Conservation (phyloP, 768 basidiomycete species). For the Albatrellus ellisii region DNA sequence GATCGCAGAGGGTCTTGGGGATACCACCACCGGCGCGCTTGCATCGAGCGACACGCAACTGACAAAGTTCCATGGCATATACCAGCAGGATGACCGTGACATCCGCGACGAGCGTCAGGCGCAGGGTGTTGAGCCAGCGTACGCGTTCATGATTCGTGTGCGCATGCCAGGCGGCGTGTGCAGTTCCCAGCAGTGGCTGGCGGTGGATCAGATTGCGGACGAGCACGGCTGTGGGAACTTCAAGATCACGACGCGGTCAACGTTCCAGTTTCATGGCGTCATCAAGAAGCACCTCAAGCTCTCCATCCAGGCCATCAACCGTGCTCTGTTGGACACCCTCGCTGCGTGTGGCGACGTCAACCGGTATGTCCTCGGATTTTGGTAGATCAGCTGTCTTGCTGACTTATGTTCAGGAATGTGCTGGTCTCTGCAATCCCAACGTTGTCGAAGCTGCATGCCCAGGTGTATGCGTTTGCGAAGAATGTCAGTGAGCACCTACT, state of each 20-base stretch:
- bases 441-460: conserved; percentile 71
- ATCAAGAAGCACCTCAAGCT: conserved; percentile 95
- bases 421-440: conserved; percentile 86
- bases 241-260: conserved; percentile 95
- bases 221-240: conserved; percentile 89
- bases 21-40: conserved; percentile 80
- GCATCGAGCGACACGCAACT: conserved; percentile 85
- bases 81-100: conserved; percentile 96
- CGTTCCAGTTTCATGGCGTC: conserved; percentile 99
- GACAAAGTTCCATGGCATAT: conserved; percentile 96
- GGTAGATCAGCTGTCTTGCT: not conserved
- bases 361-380: conserved; percentile 33
- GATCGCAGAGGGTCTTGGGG: conserved; percentile 82
- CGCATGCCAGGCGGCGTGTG: conserved; percentile 96
- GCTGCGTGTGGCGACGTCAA: conserved; percentile 99
- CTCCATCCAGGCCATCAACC: conserved; percentile 93
- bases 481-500: conserved; percentile 75
- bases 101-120: conserved; percentile 92
- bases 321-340: conserved; percentile 81
- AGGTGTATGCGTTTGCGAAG: conserved; percentile 78
- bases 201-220: conserved; percentile 93
- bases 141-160: conserved; percentile 96
- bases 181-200: conserved; percentile 81
- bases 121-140: conserved; percentile 91
- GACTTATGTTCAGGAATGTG: conserved; percentile 50